Evolutionary conservation across 2,329 filamentous ascomycete genomes (phyloP), one percentile per base, ranked within the genome.

Genomic region (Periconia digitata): DNA sequence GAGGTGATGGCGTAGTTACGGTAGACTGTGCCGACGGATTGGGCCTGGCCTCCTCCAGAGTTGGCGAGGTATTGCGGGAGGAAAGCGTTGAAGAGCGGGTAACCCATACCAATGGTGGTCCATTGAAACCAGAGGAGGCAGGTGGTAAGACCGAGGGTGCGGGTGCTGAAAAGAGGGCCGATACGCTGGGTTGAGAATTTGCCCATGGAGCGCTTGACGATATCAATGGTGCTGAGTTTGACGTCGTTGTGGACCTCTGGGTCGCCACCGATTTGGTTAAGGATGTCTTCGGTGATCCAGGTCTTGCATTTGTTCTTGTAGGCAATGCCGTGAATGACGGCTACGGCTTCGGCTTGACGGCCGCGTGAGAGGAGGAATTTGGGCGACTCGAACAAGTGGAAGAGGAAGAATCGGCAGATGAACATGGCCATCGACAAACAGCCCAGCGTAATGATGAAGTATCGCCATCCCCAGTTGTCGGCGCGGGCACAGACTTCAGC

Each of bases 1-100:
- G 86, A 87, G 15, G 87, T 90, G 67, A 95, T 91, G 67, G 85
- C 85, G 68, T 91, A 92, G 76, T 90, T 90, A 51, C 87, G 85
- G 74, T 94, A 95, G 0, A 83, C 75, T 27, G 72, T 69, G 40
- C 53, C 53, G 3, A 55, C 60, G 15, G 63, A 54, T n/a, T 62
- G 64, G 2, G 50, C 45, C 1, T 62, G 53, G 1, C 43, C 59
- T 15, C 58, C 56, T 10, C 74, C 75, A 21, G 82, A 79, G 47
- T 84, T 80, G 20, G 85, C 82, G 50, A 95, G 82, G 64, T 94
- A 94, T 58, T 94, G 88, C 0, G 90, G 90, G n/a, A 95, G 79
- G 72, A 95, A 95, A 44, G 88, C 87, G 70, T 94, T 94, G 80
- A 92, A 95, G 1, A 95, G 81, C 1, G 89, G 90, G 63, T 92